Evolutionary conservation across 768 basidiomycete genomes (phyloP).

Genomic region (Hypholoma fasciculare): DNA sequence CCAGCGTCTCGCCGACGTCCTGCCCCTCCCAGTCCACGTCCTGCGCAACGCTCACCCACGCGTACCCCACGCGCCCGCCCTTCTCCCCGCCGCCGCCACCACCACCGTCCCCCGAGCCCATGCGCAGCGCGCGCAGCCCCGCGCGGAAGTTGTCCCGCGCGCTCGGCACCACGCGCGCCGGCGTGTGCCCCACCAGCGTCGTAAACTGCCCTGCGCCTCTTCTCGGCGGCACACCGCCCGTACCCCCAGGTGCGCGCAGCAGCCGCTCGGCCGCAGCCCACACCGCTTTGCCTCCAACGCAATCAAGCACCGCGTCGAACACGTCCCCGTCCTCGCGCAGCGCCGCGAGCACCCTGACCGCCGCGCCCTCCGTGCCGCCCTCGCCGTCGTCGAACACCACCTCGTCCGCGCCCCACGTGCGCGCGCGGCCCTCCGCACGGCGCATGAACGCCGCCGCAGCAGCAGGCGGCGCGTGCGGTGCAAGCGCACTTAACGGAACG

Average conservation of each 20-base stretch:
- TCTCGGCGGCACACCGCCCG: background rate
- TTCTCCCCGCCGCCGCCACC: constrained; percentile 18
- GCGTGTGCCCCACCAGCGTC: constrained; percentile 74
- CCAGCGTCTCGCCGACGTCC: constrained; percentile 58
- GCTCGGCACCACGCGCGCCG: constrained; percentile 63
- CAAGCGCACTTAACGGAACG: constrained; percentile 34
- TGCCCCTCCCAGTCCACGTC: constrained; percentile 86
- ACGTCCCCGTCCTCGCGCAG: constrained; percentile 52
- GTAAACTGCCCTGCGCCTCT: constrained; percentile 61
- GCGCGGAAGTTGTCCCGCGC: constrained; percentile 74
- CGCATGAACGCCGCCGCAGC: constrained; percentile 38
- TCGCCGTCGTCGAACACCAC: constrained; percentile 68
- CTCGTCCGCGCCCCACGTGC: constrained; percentile 75
- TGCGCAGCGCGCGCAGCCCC: constrained; percentile 62
- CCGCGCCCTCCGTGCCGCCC: constrained; percentile 44
- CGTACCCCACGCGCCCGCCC: constrained; percentile 61
- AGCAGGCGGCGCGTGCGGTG: constrained; percentile 21
- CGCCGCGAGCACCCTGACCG: constrained; percentile 51
- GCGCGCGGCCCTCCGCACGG: constrained; percentile 51
- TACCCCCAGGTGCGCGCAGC: constrained; percentile 36
- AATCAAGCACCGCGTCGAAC: constrained; percentile 85
- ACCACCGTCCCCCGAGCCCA: constrained; percentile 21
- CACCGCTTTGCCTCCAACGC: constrained; percentile 75
- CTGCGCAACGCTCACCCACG: constrained; percentile 79
- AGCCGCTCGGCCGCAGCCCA: constrained; percentile 75